phyloP scores from a whole-genome alignment of 2,329 filamentous ascomycete genomes.

The Ceratocystis diversiconidia region DNA sequence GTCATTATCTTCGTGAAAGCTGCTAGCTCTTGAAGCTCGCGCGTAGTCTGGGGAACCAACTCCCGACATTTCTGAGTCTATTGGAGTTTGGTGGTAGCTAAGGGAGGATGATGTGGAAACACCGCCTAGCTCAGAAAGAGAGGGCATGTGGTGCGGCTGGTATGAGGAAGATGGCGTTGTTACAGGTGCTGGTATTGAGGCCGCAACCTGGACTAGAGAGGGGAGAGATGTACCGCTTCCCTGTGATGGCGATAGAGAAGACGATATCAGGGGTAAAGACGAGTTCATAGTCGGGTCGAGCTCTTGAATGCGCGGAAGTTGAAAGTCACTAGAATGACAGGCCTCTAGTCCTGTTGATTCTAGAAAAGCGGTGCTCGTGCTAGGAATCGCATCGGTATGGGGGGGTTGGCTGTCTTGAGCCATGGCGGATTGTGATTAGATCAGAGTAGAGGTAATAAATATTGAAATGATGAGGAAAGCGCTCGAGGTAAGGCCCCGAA shows the following conservation, averaged over 20 bases:
- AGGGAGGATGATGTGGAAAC: conserved; percentile 13
- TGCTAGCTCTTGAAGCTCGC: conserved; percentile 15
- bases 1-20: conserved; percentile 16
- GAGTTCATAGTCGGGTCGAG: conserved; percentile 8
- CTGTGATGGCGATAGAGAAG: background rate
- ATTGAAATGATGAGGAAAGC: background rate
- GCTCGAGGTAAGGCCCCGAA: background rate
- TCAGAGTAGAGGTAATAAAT: background rate
- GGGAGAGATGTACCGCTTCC: conserved; percentile 9
- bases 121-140: conserved; percentile 13
- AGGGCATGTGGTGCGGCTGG: conserved; percentile 12
- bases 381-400: background rate
- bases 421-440: background rate
- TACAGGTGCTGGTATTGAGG: conserved; percentile 2
- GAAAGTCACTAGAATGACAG: background rate
- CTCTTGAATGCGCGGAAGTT: conserved; percentile 14
- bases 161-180: background rate
- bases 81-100: conserved; percentile 14
- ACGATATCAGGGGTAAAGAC: conserved; percentile 4
- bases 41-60: conserved; percentile 14
- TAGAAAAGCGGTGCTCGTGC: background rate
- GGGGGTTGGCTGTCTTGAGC: background rate
- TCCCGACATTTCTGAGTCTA: conserved; percentile 17
- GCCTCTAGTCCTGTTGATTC: background rate
- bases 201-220: conserved; percentile 10